A percentile compares a stretch with the other conserved stretches of the same genome.
Conservation (phyloP, 768 basidiomycete genomes). For the Serendipita vermifera region DNA sequence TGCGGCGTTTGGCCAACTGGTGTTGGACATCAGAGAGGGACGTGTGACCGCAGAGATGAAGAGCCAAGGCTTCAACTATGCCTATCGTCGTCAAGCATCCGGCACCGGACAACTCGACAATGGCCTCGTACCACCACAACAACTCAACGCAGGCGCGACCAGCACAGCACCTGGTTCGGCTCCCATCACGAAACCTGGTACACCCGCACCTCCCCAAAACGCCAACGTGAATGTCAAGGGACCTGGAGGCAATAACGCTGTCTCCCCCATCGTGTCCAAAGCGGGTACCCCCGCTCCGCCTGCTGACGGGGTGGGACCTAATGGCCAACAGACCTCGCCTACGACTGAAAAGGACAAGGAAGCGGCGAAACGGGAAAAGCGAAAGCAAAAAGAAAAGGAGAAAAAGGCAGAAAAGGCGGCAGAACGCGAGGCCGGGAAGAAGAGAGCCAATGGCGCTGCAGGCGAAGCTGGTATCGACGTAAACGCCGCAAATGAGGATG, state of each 20-base stretch:
- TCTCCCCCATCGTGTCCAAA: constrained; percentile 20
- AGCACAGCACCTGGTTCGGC: constrained; percentile 16
- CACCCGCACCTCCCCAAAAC: constrained; percentile 21
- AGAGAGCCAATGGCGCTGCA: constrained; percentile 23
- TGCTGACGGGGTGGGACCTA: constrained; percentile 23
- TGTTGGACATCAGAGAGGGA: constrained; percentile 85
- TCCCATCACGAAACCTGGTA: constrained; percentile 22
- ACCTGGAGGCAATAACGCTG: neutral
- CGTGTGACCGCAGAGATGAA: constrained; percentile 84
- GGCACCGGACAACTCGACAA: neutral
- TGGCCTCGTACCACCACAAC: constrained; percentile 16
- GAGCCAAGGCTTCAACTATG: constrained; percentile 94
- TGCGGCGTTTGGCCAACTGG: constrained; percentile 79
- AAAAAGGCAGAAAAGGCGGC: constrained; percentile 41
- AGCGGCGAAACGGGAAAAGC: constrained; percentile 33
- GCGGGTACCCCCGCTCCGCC: constrained; percentile 21
- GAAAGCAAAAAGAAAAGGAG: constrained; percentile 52
- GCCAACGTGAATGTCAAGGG: no score
- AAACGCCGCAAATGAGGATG: constrained; percentile 19
- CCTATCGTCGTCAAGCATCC: constrained; percentile 62
- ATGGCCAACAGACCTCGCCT: constrained; percentile 27
- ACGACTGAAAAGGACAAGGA: constrained; percentile 38
- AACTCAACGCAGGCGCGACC: constrained; percentile 25
- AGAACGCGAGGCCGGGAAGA: constrained; percentile 30
- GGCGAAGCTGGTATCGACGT: constrained; percentile 17